Evolutionary conservation across 208 protist species (phyloP).

Genomic region (Borovskyia barvae): DNA sequence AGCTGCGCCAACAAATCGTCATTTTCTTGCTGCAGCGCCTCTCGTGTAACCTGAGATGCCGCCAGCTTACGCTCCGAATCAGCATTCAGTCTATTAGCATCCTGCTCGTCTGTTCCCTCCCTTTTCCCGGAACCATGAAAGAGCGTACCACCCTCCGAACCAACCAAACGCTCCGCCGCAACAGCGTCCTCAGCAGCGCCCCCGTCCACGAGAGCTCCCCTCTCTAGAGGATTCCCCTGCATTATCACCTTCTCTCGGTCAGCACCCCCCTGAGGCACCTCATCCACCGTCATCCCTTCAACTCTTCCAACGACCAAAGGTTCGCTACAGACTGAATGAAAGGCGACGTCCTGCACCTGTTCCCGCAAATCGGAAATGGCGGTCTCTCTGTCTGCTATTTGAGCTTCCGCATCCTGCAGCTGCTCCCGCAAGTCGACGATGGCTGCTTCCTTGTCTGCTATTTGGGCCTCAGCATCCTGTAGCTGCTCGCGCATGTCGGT

Average conservation of each 20-base stretch:
- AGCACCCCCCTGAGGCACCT: too few relatives aligned
- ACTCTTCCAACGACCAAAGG: too few relatives aligned
- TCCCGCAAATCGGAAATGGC: conserved; percentile 8
- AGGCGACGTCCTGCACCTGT: not conserved
- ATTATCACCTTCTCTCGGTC: too few relatives aligned
- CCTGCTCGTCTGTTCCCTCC: too few relatives aligned
- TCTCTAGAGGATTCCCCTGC: too few relatives aligned
- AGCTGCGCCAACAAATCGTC: not conserved
- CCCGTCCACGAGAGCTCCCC: not conserved
- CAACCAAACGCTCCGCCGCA: not conserved
- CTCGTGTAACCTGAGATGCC: too few relatives aligned
- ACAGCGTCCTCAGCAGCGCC: not conserved
- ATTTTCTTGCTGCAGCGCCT: not conserved
- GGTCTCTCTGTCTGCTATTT: conserved; percentile 1
- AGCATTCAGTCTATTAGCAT: too few relatives aligned
- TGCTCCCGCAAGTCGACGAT: conserved; percentile 10
- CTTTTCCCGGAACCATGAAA: too few relatives aligned
- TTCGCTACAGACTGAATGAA: too few relatives aligned
- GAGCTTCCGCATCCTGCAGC: not conserved
- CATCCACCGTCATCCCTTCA: too few relatives aligned
- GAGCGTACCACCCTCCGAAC: too few relatives aligned
- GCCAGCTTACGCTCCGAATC: too few relatives aligned
- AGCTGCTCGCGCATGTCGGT: conserved; percentile 20
- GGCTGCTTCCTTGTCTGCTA: conserved; percentile 8
- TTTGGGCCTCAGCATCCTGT: conserved; percentile 9